Evolutionary conservation across 2,329 filamentous ascomycete genomes (phyloP), one percentile per base, ranked within the genome.

Genomic region (Claviceps quebecensis): DNA sequence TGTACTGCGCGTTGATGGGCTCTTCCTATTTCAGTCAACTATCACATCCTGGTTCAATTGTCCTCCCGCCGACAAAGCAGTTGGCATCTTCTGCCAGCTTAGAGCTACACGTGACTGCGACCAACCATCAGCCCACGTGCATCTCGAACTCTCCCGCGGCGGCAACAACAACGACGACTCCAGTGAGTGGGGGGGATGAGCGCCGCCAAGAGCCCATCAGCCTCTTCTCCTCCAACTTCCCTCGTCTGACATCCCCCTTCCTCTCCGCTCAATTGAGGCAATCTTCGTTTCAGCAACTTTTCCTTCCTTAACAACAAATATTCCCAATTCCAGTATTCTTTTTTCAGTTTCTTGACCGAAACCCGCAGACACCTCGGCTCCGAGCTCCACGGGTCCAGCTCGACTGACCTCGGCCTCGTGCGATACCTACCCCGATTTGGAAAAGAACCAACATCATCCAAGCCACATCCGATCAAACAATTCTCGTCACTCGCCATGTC

Each of bases 401-500:
- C 41, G 6, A 26, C 26, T n/a, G 41, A 22, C 41, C 41, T 26
- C 41, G 22, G 23, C 41, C 41, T 44, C 41, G 41, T 16, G 19
- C 40, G 17, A 43, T 45, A 22, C 22, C 11, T 29, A 11, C 43
- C 7, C n/a, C 43, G 23, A 29, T 45, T 13, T n/a, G 6, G 14
- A 23, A 45, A 16, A 26, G 4, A 29, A 9, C 43, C 16, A 14
- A 45, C 4, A n/a, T 22, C 17, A 9, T 17, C 38, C 16, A 40
- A 16, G 38, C 38, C 8, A 19, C 13, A 4, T 19, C 8, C 22
- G 43, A 14, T 14, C 43, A 8, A 45, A 29, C 11, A 8, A 14
- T 8, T n/a, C 8, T 29, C 7, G 11, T 16, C 19, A 22, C n/a
- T 23, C 66, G 76, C 58, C 63, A 97, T 98, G 93, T 98, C 93